Evolutionary conservation across 345 rosid species (phyloP).

Genomic region (Bruguiera gymnorhiza): DNA sequence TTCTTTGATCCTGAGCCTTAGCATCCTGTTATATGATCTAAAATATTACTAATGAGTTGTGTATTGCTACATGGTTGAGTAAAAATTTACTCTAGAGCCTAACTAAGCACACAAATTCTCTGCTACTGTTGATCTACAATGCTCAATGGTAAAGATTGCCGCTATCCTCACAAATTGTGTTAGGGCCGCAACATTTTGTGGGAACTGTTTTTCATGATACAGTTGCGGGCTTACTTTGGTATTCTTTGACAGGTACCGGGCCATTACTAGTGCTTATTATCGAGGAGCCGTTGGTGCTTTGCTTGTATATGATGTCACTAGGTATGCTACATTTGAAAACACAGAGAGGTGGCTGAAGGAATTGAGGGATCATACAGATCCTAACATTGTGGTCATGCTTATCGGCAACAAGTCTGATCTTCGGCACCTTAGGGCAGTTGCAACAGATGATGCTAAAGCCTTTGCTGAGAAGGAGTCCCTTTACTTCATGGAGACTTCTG

Average conservation of each 20-base stretch:
- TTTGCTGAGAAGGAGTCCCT: slow-evolving; percentile 12
- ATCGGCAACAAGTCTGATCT: slow-evolving; percentile 17
- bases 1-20: no score
- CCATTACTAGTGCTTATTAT: slow-evolving; percentile 19
- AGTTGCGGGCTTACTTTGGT: not conserved
- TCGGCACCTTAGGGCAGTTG: slow-evolving; percentile 5
- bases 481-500: slow-evolving; percentile 16
- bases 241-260: slow-evolving; percentile 2
- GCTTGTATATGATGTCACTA: slow-evolving; percentile 14
- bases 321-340: slow-evolving; percentile 9
- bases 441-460: slow-evolving; percentile 15
- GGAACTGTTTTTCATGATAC: no score
- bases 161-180: no score
- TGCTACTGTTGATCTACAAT: no score
- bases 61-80: no score
- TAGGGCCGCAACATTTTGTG: no score
- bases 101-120: no score
- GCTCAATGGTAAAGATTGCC: no score
- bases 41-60: no score
- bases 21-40: no score
- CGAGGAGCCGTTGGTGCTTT: slow-evolving; percentile 17
- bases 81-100: no score
- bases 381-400: slow-evolving; percentile 14
- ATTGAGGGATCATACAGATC: slow-evolving; percentile 12
- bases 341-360: slow-evolving; percentile 14